Percentiles rank a stretch among this genome's conserved stretches.
Conservation (phyloP, 208 protist species). For the Acanthamoeba castellanii region DNA sequence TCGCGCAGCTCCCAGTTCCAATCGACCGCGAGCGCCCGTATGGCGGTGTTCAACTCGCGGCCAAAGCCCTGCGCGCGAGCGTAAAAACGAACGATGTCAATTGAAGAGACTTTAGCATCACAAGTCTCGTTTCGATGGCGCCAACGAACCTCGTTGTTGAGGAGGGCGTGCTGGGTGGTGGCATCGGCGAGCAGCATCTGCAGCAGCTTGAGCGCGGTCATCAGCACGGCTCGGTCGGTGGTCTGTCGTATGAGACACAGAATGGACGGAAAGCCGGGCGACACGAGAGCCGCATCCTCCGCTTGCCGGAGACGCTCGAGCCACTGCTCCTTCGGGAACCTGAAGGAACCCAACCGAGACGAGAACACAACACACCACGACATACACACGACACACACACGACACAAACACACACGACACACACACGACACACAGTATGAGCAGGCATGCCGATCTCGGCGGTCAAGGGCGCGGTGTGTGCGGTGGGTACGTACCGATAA, state of each 20-base stretch:
- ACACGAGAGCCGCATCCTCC: neutral
- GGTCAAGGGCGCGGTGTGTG: neutral
- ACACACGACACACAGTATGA: no score
- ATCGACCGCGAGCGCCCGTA: neutral
- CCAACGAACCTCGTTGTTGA: neutral
- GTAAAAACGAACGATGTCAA: neutral
- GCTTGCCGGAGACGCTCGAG: neutral
- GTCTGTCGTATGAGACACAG: neutral
- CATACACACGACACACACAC: no score
- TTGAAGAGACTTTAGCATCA: no score
- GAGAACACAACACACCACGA: no score
- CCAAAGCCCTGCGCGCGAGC: neutral
- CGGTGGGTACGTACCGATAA: neutral
- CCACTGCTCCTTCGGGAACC: neutral
- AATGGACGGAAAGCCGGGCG: neutral
- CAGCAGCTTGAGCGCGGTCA: neutral
- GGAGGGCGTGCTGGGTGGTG: neutral
- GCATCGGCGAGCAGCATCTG: neutral
- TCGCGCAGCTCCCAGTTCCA: conserved; percentile 30
- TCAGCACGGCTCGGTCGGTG: neutral
- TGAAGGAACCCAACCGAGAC: neutral
- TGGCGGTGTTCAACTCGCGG: neutral
- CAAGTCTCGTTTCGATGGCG: neutral
- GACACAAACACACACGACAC: neutral
- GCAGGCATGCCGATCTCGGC: no score